Percentiles rank a stretch among this genome's conserved stretches.
Conservation (phyloP, 345 rosid species). For the Noccaea caerulescens region DNA sequence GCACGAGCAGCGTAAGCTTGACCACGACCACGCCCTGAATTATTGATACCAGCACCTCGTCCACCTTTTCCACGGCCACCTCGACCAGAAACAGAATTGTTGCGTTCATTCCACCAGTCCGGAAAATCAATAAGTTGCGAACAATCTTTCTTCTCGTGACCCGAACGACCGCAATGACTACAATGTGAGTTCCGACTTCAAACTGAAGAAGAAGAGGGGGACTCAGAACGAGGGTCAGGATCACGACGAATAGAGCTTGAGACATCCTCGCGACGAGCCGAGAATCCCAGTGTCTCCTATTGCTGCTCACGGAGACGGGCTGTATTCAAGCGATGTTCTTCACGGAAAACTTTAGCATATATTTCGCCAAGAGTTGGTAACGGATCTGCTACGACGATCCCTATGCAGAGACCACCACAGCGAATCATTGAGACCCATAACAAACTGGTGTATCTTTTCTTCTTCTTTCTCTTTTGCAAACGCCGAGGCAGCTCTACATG, state of each 20-base stretch:
- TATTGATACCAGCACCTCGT: background rate
- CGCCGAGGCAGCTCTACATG: too few relatives aligned
- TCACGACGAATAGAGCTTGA: too few relatives aligned
- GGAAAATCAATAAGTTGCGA: background rate
- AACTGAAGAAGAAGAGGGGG: too few relatives aligned
- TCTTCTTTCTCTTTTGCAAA: background rate
- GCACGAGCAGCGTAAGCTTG: too few relatives aligned
- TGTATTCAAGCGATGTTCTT: background rate
- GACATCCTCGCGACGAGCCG: too few relatives aligned
- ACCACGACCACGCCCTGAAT: too few relatives aligned
- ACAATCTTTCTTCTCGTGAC: background rate
- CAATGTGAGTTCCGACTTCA: background rate
- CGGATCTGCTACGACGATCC: background rate
- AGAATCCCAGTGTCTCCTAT: too few relatives aligned
- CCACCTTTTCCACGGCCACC: background rate
- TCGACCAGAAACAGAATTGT: too few relatives aligned
- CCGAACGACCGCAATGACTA: background rate
- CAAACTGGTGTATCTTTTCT: background rate
- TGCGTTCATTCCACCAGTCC: background rate
- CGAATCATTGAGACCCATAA: background rate
- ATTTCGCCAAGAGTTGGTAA: background rate
- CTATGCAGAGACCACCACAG: background rate
- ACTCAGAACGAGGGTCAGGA: too few relatives aligned
- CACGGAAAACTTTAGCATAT: background rate
- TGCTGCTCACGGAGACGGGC: too few relatives aligned